Conservation (phyloP, 2,329 filamentous ascomycete genomes). For the Paecilomyces sp. region DNA sequence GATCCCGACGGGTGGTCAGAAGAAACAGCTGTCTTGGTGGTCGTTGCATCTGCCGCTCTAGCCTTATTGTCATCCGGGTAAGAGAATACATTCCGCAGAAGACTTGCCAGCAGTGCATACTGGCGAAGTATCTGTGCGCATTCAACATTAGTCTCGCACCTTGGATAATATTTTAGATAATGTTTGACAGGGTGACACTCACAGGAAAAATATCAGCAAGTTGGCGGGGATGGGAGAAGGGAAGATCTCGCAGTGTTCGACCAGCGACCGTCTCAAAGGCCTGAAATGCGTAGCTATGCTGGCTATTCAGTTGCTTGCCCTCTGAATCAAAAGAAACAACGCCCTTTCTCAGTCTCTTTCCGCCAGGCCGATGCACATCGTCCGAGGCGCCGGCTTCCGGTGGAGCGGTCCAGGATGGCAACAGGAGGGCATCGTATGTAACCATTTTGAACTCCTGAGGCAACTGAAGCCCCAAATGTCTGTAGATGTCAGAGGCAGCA, state of each 20-base stretch:
- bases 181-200: constrained; percentile 8
- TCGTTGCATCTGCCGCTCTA: constrained; percentile 4
- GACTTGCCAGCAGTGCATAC: constrained; percentile 34
- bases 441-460: constrained; percentile 32
- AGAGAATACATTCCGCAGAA: constrained; percentile 30
- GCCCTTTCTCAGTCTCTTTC: constrained; percentile 25
- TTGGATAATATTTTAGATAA: background rate
- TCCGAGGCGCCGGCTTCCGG: constrained; percentile 16
- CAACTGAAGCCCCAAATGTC: constrained; percentile 31
- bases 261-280: constrained; percentile 34
- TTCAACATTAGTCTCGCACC: constrained; percentile 4
- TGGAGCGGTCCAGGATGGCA: constrained; percentile 22
- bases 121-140: constrained; percentile 32
- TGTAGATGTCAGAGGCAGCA: constrained; percentile 34
- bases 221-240: constrained; percentile 40
- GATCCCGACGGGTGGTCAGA: constrained; percentile 2
- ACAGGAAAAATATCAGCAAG: constrained; percentile 37
- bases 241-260: constrained; percentile 33
- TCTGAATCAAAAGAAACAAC: constrained; percentile 25
- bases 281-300: constrained; percentile 38
- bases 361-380: constrained; percentile 17
- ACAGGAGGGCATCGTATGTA: constrained; percentile 32
- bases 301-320: constrained; percentile 20
- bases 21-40: background rate
- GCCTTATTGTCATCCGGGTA: constrained; percentile 10